phyloP scores from a whole-genome alignment of 2,329 filamentous ascomycete species.

The Thelonectria blattea region DNA sequence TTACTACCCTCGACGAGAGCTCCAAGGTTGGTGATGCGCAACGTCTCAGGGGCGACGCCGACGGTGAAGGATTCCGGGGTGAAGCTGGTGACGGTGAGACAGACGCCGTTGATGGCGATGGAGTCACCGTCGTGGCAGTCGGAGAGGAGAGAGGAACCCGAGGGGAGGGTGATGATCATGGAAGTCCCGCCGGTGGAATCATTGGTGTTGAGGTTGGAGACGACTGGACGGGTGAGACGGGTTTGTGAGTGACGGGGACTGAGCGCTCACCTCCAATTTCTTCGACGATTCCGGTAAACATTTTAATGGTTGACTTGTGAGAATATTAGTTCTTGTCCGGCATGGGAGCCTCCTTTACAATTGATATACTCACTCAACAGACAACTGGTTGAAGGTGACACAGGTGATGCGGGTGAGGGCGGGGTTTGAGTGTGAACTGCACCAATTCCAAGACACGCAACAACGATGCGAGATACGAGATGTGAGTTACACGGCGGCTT shows the following conservation, averaged over 20 bases:
- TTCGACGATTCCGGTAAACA: conserved; percentile 97
- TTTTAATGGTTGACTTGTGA: conserved; percentile 48
- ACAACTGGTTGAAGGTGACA: neutral
- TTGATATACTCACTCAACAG: neutral
- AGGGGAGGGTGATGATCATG: conserved; percentile 78
- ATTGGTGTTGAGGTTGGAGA: conserved; percentile 80
- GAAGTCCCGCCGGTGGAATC: conserved; percentile 88
- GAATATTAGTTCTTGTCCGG: neutral
- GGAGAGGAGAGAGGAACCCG: conserved; percentile 73
- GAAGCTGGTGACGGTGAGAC: conserved; percentile 80
- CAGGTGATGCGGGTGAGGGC: neutral
- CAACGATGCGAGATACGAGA: neutral
- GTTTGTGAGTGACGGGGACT: neutral
- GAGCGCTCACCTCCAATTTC: conserved; percentile 80
- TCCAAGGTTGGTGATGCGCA: conserved; percentile 95
- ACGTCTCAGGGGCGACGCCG: conserved; percentile 92
- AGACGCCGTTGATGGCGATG: conserved; percentile 94
- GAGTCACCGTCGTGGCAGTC: conserved; percentile 91
- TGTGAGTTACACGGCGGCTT: neutral
- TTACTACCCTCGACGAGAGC: conserved; percentile 66
- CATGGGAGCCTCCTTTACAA: neutral
- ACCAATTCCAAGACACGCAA: neutral
- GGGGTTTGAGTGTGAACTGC: neutral
- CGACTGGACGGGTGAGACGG: conserved; percentile 61
- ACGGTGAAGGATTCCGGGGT: conserved; percentile 74